These are phyloP conservation scores for Medicago truncatula DNA, from an alignment of 306 rosid species.

Conservation along the genomic window MtrunA17r5.0-ANR NC_053043.1:16154501-16155000, in stretches of 20 bases:
- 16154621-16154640: constrained; percentile 71
- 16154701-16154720: constrained; percentile 56
- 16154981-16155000: constrained; percentile 77
- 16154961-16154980: constrained; percentile 71
- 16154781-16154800: constrained; percentile 85
- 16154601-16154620: constrained; percentile 48
- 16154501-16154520: constrained; percentile 34
- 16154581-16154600: constrained; percentile 58
- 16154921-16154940: constrained; percentile 63
- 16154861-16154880: constrained; percentile 68
- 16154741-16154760: constrained; percentile 78
- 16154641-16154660: constrained; percentile 95
- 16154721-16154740: constrained; percentile 61
- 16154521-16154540: background rate
- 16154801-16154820: constrained; percentile 70
- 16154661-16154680: constrained; percentile 85
- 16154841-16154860: constrained; percentile 68
- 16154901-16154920: constrained; percentile 61
- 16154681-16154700: constrained; percentile 71
- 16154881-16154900: constrained; percentile 68
- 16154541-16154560: background rate
- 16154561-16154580: constrained; percentile 38
- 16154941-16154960: constrained; percentile 85
- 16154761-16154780: constrained; percentile 96
- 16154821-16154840: constrained; percentile 63